Percentiles rank a stretch among this genome's conserved stretches.
Conservation (phyloP, 2,329 filamentous ascomycete genomes). For the Colletotrichum chlorophyti region DNA sequence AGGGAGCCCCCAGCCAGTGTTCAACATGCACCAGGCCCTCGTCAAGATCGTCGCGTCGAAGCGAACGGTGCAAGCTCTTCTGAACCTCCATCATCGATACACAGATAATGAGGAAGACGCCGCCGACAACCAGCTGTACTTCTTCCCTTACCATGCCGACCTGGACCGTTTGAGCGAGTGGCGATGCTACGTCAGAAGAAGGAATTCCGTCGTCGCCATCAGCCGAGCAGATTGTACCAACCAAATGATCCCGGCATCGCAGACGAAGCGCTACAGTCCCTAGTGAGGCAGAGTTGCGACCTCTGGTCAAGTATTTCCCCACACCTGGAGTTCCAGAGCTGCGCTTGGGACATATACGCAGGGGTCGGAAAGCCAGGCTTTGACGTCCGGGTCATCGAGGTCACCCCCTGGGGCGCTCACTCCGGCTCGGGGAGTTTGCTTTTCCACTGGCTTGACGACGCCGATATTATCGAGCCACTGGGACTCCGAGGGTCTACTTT, state of each 20-base stretch:
- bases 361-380: neutral
- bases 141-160: neutral
- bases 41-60: neutral
- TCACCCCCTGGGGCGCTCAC: neutral
- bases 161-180: neutral
- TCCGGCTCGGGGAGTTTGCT: neutral
- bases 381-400: neutral
- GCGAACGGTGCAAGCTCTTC: neutral
- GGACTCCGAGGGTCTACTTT: rapidly evolving
- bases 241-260: neutral
- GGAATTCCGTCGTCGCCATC: neutral
- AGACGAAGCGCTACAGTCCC: neutral
- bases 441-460: neutral
- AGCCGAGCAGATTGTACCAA: neutral
- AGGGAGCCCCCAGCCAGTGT: neutral
- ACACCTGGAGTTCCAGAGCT: neutral
- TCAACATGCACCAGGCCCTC: neutral
- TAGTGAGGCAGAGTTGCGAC: rapidly evolving
- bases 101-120: rapidly evolving
- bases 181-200: neutral
- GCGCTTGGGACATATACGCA: neutral
- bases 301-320: neutral
- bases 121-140: neutral
- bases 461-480: neutral
- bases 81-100: rapidly evolving